phyloP scores from a whole-genome alignment of 306 rosid species.

The Malus asiatica region DNA sequence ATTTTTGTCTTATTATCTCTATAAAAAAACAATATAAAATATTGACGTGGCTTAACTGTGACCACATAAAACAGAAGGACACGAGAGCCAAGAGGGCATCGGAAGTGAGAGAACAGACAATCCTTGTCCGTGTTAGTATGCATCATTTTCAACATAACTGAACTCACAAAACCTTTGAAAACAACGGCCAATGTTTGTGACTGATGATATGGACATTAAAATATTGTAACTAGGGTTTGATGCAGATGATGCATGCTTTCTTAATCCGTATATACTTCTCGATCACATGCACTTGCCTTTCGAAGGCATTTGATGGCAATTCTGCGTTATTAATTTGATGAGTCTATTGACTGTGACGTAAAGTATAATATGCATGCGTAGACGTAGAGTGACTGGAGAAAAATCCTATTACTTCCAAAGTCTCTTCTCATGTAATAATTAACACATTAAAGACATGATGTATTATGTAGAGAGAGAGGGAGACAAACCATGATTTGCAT shows the following conservation, averaged over 20 bases:
- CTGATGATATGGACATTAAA: background rate
- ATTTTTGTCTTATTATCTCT: too few relatives aligned
- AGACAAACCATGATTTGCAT: too few relatives aligned
- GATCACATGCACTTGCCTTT: conserved; percentile 16
- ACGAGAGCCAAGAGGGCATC: too few relatives aligned
- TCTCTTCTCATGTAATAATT: too few relatives aligned
- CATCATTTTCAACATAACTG: background rate
- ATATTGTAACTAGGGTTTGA: background rate
- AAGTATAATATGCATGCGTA: conserved; percentile 13
- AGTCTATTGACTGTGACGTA: conserved; percentile 6
- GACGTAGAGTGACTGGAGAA: background rate
- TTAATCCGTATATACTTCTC: background rate
- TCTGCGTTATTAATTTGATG: background rate
- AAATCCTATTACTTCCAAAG: too few relatives aligned
- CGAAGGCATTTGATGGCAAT: conserved; percentile 8
- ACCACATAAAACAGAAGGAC: too few relatives aligned
- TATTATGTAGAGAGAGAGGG: too few relatives aligned
- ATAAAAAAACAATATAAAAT: too few relatives aligned
- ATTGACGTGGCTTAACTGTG: too few relatives aligned
- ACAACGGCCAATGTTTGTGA: background rate
- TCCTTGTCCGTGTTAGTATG: background rate
- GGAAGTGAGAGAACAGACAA: too few relatives aligned
- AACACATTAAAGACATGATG: too few relatives aligned
- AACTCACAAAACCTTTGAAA: background rate
- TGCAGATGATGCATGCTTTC: background rate